Evolutionary conservation across 2,329 filamentous ascomycete species (phyloP).

Genomic region (Stagonosporopsis tanaceti): DNA sequence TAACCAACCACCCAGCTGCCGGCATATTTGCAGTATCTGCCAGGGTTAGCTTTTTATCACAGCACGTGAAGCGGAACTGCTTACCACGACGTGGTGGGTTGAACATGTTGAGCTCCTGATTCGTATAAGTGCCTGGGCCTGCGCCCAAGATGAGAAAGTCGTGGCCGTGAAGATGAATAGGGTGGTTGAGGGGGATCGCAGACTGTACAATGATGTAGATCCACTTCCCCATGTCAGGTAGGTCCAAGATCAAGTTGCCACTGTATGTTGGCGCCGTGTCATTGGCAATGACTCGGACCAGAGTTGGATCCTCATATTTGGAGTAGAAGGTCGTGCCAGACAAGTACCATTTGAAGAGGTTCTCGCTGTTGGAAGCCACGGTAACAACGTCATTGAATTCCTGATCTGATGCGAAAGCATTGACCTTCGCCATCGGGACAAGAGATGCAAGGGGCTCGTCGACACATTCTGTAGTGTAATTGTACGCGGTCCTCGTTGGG

Average conservation of each 20-base stretch:
- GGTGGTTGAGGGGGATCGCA: slow-evolving; percentile 45
- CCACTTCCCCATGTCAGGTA: slow-evolving; percentile 40
- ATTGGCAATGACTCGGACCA: slow-evolving; percentile 45
- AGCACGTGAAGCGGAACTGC: too few species aligned
- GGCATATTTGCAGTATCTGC: slow-evolving; percentile 41
- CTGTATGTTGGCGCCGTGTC: slow-evolving; percentile 39
- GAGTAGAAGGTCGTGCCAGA: slow-evolving; percentile 47
- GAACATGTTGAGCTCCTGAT: slow-evolving; percentile 20
- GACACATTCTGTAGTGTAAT: slow-evolving; percentile 44
- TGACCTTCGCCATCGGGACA: slow-evolving; percentile 41
- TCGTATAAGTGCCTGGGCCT: slow-evolving; percentile 40
- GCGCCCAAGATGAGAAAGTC: slow-evolving; percentile 58
- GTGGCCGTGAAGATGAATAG: slow-evolving; percentile 10
- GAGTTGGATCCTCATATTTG: slow-evolving; percentile 50
- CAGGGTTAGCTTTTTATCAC: neutral
- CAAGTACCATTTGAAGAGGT: slow-evolving; percentile 53
- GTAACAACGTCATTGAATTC: slow-evolving; percentile 42
- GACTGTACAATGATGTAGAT: slow-evolving; percentile 52
- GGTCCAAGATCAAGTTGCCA: slow-evolving; percentile 21
- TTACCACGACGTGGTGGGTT: slow-evolving; percentile 35
- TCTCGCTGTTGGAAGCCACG: slow-evolving; percentile 38
- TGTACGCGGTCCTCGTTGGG: slow-evolving; percentile 43
- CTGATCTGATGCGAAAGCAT: slow-evolving; percentile 30
- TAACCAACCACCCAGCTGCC: slow-evolving; percentile 49
- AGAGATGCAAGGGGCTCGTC: slow-evolving; percentile 46